Evolutionary conservation across 169 alveolate genomes (phyloP).

Genomic region (Plasmodium vinckei): DNA sequence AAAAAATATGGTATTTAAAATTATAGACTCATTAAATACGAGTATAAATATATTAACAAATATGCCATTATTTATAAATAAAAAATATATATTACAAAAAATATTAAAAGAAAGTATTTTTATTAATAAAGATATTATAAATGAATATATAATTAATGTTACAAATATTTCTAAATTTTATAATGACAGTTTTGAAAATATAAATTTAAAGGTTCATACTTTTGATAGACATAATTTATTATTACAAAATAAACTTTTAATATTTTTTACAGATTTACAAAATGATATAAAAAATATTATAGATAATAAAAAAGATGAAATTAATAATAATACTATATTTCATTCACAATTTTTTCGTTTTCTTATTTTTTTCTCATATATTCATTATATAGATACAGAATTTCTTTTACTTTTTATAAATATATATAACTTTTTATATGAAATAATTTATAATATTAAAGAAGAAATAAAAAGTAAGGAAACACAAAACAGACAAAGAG

Average conservation of each 20-base stretch:
- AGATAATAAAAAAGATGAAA: conserved; percentile 19
- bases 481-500: not conserved
- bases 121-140: conserved; percentile 23
- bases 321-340: conserved; percentile 43
- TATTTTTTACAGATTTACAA: conserved; percentile 24
- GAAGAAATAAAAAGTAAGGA: conserved; percentile 42
- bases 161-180: conserved; percentile 23
- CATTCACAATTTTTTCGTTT: conserved; percentile 33
- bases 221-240: conserved; percentile 33
- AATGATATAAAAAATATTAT: conserved; percentile 36
- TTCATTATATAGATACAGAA: conserved; percentile 34
- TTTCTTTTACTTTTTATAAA: conserved; percentile 53
- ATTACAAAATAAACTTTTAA: conserved; percentile 9
- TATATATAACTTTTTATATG: conserved; percentile 53
- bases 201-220: conserved; percentile 13
- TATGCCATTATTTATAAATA: conserved; percentile 20
- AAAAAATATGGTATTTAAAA: conserved; percentile 16
- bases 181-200: conserved; percentile 19
- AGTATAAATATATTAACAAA: conserved; percentile 23
- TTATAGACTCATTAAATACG: conserved; percentile 37
- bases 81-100: conserved; percentile 34
- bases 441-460: conserved; percentile 58
- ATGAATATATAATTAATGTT: conserved; percentile 21
- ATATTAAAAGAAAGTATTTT: conserved; percentile 35
- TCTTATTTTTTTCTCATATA: conserved; percentile 38